Percentiles rank a stretch among this genome's conserved stretches.
phyloP scores from a whole-genome alignment of 2,329 filamentous ascomycete species.

The Drechslerella coelobrocha region DNA sequence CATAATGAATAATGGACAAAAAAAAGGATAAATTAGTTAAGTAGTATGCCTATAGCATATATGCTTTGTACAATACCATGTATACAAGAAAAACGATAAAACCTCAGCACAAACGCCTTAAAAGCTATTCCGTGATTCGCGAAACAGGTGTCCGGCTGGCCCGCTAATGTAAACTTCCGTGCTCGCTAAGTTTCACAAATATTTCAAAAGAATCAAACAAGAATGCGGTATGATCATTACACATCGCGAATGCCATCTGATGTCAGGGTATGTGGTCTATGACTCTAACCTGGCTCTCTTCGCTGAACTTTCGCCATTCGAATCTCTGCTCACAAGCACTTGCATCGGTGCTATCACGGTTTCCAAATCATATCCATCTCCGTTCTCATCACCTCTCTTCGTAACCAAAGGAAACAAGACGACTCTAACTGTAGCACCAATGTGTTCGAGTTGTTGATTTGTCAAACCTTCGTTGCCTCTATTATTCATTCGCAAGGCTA shows the following conservation, averaged over 20 bases:
- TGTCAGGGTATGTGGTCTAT: not conserved
- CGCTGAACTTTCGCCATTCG: conserved; percentile 25
- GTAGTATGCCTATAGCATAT: too few species aligned
- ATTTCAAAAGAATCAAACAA: not conserved
- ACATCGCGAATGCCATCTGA: not conserved
- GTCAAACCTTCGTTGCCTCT: conserved; percentile 64
- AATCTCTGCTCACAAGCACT: conserved; percentile 73
- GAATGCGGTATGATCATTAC: too few species aligned
- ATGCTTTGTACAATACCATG: too few species aligned
- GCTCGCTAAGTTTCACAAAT: not conserved
- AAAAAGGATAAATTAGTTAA: too few species aligned
- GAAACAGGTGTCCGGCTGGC: too few species aligned
- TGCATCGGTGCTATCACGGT: conserved; percentile 95
- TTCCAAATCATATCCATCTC: conserved; percentile 82
- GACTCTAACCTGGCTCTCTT: conserved; percentile 38
- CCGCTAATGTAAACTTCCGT: not conserved
- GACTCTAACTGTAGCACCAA: conserved; percentile 80
- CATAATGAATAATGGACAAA: too few species aligned
- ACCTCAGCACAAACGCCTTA: too few species aligned
- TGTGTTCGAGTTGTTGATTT: conserved; percentile 76
- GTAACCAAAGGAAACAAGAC: conserved; percentile 96
- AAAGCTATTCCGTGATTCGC: too few species aligned
- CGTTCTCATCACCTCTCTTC: conserved; percentile 89
- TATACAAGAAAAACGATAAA: conserved; percentile 4
- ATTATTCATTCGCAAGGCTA: conserved; percentile 91